phyloP scores from a whole-genome alignment of 768 basidiomycete species.

The Psilocybe subaeruginosa region DNA sequence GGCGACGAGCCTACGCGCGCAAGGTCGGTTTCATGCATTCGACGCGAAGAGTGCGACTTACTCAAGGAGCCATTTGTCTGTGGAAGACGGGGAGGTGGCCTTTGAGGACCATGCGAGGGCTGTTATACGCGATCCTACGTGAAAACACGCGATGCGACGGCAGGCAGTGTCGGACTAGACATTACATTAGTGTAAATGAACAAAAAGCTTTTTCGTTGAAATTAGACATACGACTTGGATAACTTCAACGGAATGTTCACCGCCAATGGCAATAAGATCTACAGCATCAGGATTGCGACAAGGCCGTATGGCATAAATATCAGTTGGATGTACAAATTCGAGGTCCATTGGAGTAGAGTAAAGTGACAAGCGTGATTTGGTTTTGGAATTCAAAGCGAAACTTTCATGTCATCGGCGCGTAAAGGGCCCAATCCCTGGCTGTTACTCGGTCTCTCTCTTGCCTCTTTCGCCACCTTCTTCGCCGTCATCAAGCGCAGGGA shows the following conservation, averaged over 20 bases:
- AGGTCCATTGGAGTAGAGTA: slow-evolving; percentile 49
- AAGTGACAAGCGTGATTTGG: neutral
- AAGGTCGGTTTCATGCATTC: slow-evolving; percentile 3
- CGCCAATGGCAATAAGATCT: slow-evolving; percentile 76
- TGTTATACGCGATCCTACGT: slow-evolving; percentile 71
- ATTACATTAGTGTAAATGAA: slow-evolving; percentile 11
- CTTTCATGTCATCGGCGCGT: slow-evolving; percentile 26
- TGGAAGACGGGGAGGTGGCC: slow-evolving; percentile 64
- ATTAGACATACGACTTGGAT: slow-evolving; percentile 56
- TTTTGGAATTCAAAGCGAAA: slow-evolving; percentile 6
- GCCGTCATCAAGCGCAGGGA: slow-evolving; percentile 59
- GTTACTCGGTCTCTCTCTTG: slow-evolving; percentile 56
- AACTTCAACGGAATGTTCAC: slow-evolving; percentile 73
- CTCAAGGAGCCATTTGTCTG: slow-evolving; percentile 76
- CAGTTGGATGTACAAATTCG: slow-evolving; percentile 58
- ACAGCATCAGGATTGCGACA: slow-evolving; percentile 64
- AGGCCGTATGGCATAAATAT: slow-evolving; percentile 64
- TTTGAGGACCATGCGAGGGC: slow-evolving; percentile 80
- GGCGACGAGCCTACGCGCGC: slow-evolving; percentile 56
- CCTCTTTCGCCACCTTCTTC: slow-evolving; percentile 63
- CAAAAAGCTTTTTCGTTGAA: slow-evolving; percentile 5
- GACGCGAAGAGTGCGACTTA: slow-evolving; percentile 35
- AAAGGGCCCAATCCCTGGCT: slow-evolving; percentile 66
- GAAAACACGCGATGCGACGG: slow-evolving; percentile 67
- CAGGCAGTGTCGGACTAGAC: slow-evolving; percentile 45